Conservation (phyloP, 2,329 filamentous ascomycete genomes). For the Colletotrichum sp. region DNA sequence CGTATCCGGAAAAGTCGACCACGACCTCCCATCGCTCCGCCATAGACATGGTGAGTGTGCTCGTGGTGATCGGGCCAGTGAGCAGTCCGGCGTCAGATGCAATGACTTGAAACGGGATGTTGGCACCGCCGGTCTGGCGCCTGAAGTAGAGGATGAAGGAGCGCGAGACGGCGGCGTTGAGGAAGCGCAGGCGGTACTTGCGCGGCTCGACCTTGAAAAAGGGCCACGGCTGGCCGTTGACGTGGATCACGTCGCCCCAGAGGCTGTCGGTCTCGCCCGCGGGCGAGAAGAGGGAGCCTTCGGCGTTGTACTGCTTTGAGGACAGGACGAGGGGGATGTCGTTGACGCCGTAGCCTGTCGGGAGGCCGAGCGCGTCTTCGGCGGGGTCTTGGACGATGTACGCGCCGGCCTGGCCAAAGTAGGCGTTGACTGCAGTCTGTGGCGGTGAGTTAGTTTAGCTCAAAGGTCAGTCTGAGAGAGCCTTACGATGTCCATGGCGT, state of each 20-base stretch:
- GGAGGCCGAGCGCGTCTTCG: slow-evolving; percentile 54
- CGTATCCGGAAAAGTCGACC: slow-evolving; percentile 56
- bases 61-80: slow-evolving; percentile 44
- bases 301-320: slow-evolving; percentile 55
- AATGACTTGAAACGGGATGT: slow-evolving; percentile 56
- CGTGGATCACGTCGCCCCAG: slow-evolving; percentile 63
- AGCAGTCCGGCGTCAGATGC: slow-evolving; percentile 60
- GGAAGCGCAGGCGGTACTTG: slow-evolving; percentile 63
- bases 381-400: slow-evolving; percentile 58
- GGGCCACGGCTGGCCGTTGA: slow-evolving; percentile 66
- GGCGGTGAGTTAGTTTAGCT: rapidly evolving
- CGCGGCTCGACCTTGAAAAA: slow-evolving; percentile 62
- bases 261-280: slow-evolving; percentile 48
- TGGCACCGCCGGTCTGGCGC: slow-evolving; percentile 31
- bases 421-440: slow-evolving; percentile 58
- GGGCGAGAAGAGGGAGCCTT: slow-evolving; percentile 54
- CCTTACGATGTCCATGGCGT: slow-evolving; percentile 38
- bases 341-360: slow-evolving; percentile 52
- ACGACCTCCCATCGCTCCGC: slow-evolving; percentile 64
- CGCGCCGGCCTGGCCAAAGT: slow-evolving; percentile 60
- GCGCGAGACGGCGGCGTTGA: slow-evolving; percentile 54
- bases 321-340: slow-evolving; percentile 57
- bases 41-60: slow-evolving; percentile 52
- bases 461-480: rapidly evolving
- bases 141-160: slow-evolving; percentile 54